Base-by-base conservation (phyloP, 768 basidiomycete species). In the Trametes punicea region DNA sequence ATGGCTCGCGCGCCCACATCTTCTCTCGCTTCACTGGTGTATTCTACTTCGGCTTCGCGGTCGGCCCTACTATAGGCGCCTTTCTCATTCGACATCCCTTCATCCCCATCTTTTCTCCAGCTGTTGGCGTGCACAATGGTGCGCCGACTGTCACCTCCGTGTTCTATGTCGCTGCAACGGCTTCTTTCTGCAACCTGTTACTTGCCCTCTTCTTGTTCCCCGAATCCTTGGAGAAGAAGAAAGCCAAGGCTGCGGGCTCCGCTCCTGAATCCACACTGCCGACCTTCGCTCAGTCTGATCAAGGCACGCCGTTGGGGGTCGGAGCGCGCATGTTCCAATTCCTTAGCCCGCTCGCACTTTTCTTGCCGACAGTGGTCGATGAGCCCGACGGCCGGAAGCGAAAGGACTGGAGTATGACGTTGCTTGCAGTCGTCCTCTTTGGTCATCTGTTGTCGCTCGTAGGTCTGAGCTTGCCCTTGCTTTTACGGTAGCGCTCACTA, bases 361-460 rank as follows among this genome's bases (percentile, higher is more conserved):
- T 93, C 65, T 69, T 80, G 25, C 91, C 91, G 13, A 74, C 76
- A 47, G 72, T 71, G 40, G 68, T 78, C 21, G 75, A 79, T 34
- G 67, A 46, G 18, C 70, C 74, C 3, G 72, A 73, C 26, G 72
- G 69, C 62, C 67, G 68, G 16, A 66, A 69, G 15, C 73, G 75
- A 46, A 82, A 71, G 62, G 90, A 91, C 65, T 93, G 84, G 77
- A 90, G 85, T 65, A 73, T 95, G 67, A 85, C 85, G 2, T 75
- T 83, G 55, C 70, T 91, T 3, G 91, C 84, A 2, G 50, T 81
- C 4, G 80, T 81, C 3, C 65, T 89, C 46, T 88, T 91, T 65
- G 66, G 77, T 10, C 82, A 87, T 68, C 69, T 84, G 30, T 74
- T 90, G 29, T 81, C 89, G 2, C 78, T 78, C 45, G 88, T 89